A percentile compares a stretch with the other conserved stretches of the same genome.
phyloP scores from a whole-genome alignment of 2,329 filamentous ascomycete genomes.

The Lasiodiplodia sp. region DNA sequence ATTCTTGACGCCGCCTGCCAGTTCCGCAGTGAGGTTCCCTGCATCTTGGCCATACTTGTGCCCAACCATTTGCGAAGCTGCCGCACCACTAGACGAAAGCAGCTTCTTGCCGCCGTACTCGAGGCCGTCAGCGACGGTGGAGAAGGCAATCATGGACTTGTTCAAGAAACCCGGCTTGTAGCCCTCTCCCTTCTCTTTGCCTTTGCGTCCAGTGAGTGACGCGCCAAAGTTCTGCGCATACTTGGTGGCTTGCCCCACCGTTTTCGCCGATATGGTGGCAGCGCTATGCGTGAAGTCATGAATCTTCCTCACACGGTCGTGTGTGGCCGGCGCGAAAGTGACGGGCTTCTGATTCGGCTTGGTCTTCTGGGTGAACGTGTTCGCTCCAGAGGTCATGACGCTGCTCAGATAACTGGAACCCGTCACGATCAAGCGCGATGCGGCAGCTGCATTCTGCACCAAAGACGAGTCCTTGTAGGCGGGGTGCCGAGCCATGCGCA shows the following conservation, averaged over 20 bases:
- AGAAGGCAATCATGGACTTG: slow-evolving; percentile 95
- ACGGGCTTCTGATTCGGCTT: slow-evolving; percentile 81
- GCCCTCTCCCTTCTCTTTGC: slow-evolving; percentile 62
- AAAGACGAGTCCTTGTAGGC: slow-evolving; percentile 89
- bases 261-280: slow-evolving; percentile 81
- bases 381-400: slow-evolving; percentile 77
- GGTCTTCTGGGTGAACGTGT: slow-evolving; percentile 80
- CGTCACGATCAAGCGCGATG: slow-evolving; percentile 91
- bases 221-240: slow-evolving; percentile 92
- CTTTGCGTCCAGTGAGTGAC: slow-evolving; percentile 68
- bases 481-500: slow-evolving; percentile 81
- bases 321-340: slow-evolving; percentile 85
- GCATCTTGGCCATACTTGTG: slow-evolving; percentile 90
- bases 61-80: slow-evolving; percentile 85
- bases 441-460: slow-evolving; percentile 84
- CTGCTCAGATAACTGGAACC: slow-evolving; percentile 81
- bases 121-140: slow-evolving; percentile 90
- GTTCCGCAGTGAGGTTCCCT: slow-evolving; percentile 73
- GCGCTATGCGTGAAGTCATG: slow-evolving; percentile 84
- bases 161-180: slow-evolving; percentile 95
- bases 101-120: slow-evolving; percentile 84
- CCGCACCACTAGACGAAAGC: slow-evolving; percentile 74
- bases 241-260: slow-evolving; percentile 81
- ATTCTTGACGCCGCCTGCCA: slow-evolving; percentile 91
- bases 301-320: slow-evolving; percentile 84